A percentile compares a stretch with the other conserved stretches of the same genome.
Evolutionary conservation across 106 monocot species (phyloP).

Genomic region (Dactylorhiza incarnata): DNA sequence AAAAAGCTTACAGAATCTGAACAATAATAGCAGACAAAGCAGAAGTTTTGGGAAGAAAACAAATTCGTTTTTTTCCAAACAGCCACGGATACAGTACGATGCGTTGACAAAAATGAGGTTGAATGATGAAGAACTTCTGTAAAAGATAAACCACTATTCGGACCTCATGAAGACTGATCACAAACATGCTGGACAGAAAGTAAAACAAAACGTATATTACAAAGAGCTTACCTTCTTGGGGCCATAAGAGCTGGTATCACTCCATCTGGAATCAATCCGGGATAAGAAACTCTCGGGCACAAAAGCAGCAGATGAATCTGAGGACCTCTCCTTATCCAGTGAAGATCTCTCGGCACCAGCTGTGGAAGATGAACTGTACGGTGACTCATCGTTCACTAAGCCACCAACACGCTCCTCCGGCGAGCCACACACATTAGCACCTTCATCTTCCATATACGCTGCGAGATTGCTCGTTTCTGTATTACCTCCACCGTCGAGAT

Average conservation of each 20-base stretch:
- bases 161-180: neutral
- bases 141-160: neutral
- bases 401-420: conserved; percentile 14
- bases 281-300: conserved; percentile 14
- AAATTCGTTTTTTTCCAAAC: neutral
- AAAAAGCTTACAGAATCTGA: neutral
- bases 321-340: conserved; percentile 7
- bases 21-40: neutral
- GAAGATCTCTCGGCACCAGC: conserved; percentile 12
- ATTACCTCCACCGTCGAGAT: conserved; percentile 1
- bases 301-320: neutral
- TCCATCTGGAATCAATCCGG: conserved; percentile 18
- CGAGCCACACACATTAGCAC: neutral
- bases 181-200: neutral
- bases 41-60: neutral
- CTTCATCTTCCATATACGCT: neutral
- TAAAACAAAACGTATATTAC: neutral
- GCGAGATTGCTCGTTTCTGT: conserved; percentile 3
- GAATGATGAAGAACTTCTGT: neutral
- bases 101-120: neutral
- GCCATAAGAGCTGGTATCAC: conserved; percentile 12
- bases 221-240: conserved; percentile 13
- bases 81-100: neutral
- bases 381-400: conserved; percentile 44
- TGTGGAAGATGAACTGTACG: conserved; percentile 35